phyloP scores from a whole-genome alignment of 2,329 filamentous ascomycete species.

The Colletotrichum liaoningense region DNA sequence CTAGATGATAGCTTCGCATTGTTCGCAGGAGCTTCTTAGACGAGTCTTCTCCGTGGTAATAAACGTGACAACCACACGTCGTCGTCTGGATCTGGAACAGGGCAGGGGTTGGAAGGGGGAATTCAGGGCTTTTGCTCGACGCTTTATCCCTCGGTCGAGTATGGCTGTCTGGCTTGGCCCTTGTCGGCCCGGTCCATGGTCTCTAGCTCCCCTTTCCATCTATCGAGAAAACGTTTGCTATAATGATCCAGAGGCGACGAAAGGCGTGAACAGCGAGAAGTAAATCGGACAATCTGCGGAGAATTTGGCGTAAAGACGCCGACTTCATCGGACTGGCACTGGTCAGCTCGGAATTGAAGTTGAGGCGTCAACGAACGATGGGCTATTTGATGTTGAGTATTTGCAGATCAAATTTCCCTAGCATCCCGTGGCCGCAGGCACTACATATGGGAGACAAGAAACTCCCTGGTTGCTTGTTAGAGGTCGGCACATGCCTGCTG shows the following conservation, averaged over 20 bases:
- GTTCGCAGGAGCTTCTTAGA: neutral
- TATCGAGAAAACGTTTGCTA: neutral
- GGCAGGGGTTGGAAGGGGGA: slow-evolving; percentile 18
- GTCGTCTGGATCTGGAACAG: slow-evolving; percentile 25
- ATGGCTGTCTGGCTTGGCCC: slow-evolving; percentile 4
- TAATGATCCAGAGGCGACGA: neutral
- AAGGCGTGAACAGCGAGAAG: neutral
- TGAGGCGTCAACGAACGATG: no score
- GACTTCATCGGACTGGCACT: neutral
- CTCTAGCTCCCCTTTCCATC: neutral
- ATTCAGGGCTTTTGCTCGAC: slow-evolving; percentile 33
- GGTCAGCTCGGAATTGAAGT: neutral
- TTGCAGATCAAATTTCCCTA: neutral
- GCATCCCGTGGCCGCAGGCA: neutral
- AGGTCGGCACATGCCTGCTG: neutral
- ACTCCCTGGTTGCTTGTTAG: neutral
- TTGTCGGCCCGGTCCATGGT: slow-evolving; percentile 30
- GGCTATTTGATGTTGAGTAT: neutral
- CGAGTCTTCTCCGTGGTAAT: neutral
- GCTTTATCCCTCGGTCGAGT: slow-evolving; percentile 24
- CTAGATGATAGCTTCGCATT: neutral
- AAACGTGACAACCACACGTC: neutral
- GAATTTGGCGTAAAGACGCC: neutral
- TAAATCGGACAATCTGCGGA: neutral
- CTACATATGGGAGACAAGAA: neutral